A percentile compares a stretch with the other conserved stretches of the same genome.
These are phyloP conservation scores for Lentinula boryana DNA, from an alignment of 768 basidiomycete genomes.

Conservation along the genomic window DNA sequence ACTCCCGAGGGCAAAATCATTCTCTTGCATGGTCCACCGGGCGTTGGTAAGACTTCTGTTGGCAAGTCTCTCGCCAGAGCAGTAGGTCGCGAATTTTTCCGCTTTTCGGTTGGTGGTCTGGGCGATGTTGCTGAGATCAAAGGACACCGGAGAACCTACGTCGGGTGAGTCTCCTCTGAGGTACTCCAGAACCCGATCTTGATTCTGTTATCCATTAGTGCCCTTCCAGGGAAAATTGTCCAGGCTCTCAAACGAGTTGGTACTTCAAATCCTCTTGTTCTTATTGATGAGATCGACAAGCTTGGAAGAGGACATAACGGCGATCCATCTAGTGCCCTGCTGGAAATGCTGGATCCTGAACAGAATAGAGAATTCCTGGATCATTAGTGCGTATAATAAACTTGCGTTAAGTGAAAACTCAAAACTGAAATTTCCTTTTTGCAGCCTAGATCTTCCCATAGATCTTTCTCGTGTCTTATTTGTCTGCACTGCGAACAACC, in stretches of 20 bases:
- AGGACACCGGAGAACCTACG: conserved; percentile 96
- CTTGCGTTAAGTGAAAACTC: background rate
- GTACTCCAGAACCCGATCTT: background rate
- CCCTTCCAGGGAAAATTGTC: conserved; percentile 91
- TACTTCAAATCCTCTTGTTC: conserved; percentile 88
- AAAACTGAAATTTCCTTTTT: background rate
- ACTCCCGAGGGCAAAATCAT: conserved; percentile 83
- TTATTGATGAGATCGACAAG: conserved; percentile 97
- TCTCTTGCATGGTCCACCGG: conserved; percentile 93
- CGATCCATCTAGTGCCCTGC: conserved; percentile 83
- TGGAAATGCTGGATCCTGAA: conserved; percentile 94
- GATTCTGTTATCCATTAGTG: conserved; percentile 34
- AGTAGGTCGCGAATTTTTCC: conserved; percentile 87
- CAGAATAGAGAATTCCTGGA: conserved; percentile 94
- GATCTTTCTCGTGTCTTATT: conserved; percentile 95
- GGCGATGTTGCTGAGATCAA: conserved; percentile 99
- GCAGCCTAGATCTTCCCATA: conserved; percentile 92
- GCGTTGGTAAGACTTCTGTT: conserved; percentile 96
- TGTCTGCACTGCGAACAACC: conserved; percentile 94
- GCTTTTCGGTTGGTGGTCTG: conserved; percentile 94
- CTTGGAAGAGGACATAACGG: conserved; percentile 89
- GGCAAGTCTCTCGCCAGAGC: conserved; percentile 94
- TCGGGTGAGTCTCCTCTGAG: conserved; percentile 50
- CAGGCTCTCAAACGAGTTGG: conserved; percentile 91
- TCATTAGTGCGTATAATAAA: conserved; percentile 68